Base-by-base conservation (phyloP, 306 rosid genomes). In the Rosa lucieae region DNA sequence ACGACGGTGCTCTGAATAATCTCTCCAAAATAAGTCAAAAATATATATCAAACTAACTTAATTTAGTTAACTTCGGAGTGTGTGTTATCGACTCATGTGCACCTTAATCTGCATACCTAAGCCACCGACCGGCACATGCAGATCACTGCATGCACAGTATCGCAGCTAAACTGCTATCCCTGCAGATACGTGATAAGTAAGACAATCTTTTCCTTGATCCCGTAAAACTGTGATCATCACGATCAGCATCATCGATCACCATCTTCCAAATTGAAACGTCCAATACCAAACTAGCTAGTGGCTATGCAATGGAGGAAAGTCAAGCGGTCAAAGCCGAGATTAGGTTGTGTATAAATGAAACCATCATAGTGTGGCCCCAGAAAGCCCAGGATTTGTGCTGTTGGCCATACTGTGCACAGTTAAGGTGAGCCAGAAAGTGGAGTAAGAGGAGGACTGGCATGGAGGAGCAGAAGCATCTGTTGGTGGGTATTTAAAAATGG, bases 311-410 rank as follows among this genome's bases (percentile, higher is more conserved):
- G 18, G 5, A 17, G 46, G 43, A 26, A 35, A 39, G 37, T 56
- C 77, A 56, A 73, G 21, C 23, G 55, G 23, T 66, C 63, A 49
- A 65, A 51, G 70, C 35, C 42, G n/a, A 20, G 52, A 23, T 73
- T 66, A 48, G 32, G 72, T 51, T 77, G 18, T 40, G 37, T 53
- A 40, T 67, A 55, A 42, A 80, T 73, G 75, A 18, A 77, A 65
- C 13, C 79, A 74, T 61, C 20, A 37, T 61, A 37, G 53, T 2
- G 77, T 44, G 83, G 69, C n/a, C 75, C 77, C 69, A 23, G 23
- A 13, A 40, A 13, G 39, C 74, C 74, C 68, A 74, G 63, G 67
- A 55, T 58, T 58, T 74, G 42, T 74, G 78, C 48, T 58, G 78
- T 59, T 26, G 69, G 40, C 78, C 78, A 21, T 32, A 32, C 37